Percentiles rank a stretch among this genome's conserved stretches.
Evolutionary conservation across 345 rosid genomes (phyloP).

Genomic region (Brassica carinata): DNA sequence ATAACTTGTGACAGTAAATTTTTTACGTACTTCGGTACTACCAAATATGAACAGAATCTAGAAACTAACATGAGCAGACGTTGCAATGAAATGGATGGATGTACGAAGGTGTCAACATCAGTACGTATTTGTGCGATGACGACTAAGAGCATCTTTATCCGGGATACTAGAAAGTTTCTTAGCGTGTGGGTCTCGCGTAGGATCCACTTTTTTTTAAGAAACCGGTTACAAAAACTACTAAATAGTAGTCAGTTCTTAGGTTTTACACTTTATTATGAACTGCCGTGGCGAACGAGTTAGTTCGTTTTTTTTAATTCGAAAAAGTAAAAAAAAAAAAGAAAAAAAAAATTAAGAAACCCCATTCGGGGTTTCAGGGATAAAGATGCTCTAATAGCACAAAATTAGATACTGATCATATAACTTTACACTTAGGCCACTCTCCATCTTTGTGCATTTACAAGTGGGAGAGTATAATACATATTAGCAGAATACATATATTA

Average conservation of each 20-base stretch:
- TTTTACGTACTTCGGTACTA: background rate
- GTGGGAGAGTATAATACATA: slow-evolving; percentile 27
- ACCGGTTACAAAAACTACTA: too few species aligned
- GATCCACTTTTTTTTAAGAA: too few species aligned
- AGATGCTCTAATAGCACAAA: slow-evolving; percentile 23
- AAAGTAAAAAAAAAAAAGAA: too few species aligned
- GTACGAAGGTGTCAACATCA: slow-evolving; percentile 39
- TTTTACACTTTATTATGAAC: too few species aligned
- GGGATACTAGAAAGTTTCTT: too few species aligned
- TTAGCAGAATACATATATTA: slow-evolving; percentile 13
- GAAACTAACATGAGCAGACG: slow-evolving; percentile 9
- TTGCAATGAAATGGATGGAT: slow-evolving; percentile 22
- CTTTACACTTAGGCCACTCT: slow-evolving; percentile 30
- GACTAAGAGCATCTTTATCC: slow-evolving; percentile 30
- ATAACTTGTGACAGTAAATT: background rate
- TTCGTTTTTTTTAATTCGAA: too few species aligned
- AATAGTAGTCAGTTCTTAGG: too few species aligned
- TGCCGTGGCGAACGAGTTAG: too few species aligned
- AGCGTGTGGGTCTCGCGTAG: too few species aligned
- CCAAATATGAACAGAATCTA: background rate
- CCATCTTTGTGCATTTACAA: slow-evolving; percentile 14
- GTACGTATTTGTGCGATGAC: slow-evolving; percentile 42
- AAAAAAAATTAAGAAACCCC: too few species aligned
- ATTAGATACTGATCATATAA: slow-evolving; percentile 10
- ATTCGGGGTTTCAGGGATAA: too few species aligned